Evolutionary conservation across 1,284 basidiomycete species (phyloP), one percentile per base, ranked within the genome.

Genomic region (Apiotrichum akiyoshidainum): DNA sequence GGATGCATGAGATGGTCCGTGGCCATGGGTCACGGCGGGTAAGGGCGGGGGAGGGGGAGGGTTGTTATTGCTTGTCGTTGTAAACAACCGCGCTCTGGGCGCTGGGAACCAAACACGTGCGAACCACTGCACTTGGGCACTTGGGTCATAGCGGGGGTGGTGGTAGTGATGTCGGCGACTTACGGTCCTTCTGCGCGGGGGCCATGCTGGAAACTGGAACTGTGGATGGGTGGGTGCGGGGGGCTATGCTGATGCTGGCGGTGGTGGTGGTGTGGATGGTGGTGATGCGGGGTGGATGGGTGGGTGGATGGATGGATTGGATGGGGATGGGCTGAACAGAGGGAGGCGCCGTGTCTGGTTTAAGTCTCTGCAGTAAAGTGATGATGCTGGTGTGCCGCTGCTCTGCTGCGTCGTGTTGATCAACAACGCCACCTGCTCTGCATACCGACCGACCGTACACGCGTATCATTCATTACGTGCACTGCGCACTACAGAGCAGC

Each of bases 131-230:
- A n/a, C n/a, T 7, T 31, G 26, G 26, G 26, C 26, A 31, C 4
- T 17, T 11, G 13, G 33, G 26, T 31, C 26, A 31, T 31, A n/a
- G n/a, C n/a, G 26, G 26, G 7, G 3, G 26, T 31, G 26, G 26
- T 31, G 26, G 26, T 31, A 7, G 34, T 31, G 11, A 9, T 21
- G 33, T 4, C 26, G 7, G 26, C 5, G 9, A 58, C 57, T 54
- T 31, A 58, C 57, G 47, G 52, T 58, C 52, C 31, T 58, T 51
- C 46, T 54, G 42, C 35, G 37, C 35, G 26, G 42, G 52, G n/a
- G 57, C 26, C 57, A 58, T 58, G 39, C 17, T 21, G 17, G 9
- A 5, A 13, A 19, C 31, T 39, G 51, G 40, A 21, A 42, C 51
- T 22, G 33, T 35, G 39, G 50, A 31, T 7, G 14, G 11, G 14